Base-by-base conservation (phyloP, 2,329 filamentous ascomycete species). In the Leptographium galeiforme region DNA sequence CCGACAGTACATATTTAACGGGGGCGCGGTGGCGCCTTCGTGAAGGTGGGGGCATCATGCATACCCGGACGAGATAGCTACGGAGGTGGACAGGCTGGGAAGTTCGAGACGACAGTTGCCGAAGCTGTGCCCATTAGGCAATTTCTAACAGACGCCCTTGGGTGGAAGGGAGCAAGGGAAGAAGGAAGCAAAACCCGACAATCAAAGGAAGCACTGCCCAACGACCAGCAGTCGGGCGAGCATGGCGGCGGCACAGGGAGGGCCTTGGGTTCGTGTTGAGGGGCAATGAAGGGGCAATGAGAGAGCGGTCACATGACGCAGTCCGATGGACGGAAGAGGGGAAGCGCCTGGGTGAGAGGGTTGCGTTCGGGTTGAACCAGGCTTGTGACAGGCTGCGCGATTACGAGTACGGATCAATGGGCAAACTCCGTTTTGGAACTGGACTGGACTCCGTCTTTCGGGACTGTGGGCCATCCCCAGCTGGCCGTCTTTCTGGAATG, bases 1-100 rank as follows among this genome's bases (percentile, higher is more conserved):
- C 63, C 70, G 73, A 57, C 74, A 78, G 59, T 81, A 79, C 62
- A 67, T 80, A 19, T 70, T 74, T 57, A 49, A 53, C 18, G 40
- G 40, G 12, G 38, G 33, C 16, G 16, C 25, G 36, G 33, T 43
- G 45, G 25, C 38, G 30, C 25, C 40, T 19, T 45, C 32, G 8
- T 51, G 50, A 45, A 38, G 16, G 30, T 13, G 39, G 38, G 14
- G 49, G n/a, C 39, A 10, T 25, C 25, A 32, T 48, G 45, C 45
- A 6, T 36, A 48, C 16, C 30, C 32, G 12, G 39, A n/a, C 39
- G 34, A 36, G 34, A 32, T 6, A 16, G 43, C 25, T 25, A 32
- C 19, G 12, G 25, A 32, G 19, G 30, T 45, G 43, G 43, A 45
- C 43, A 45, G 13, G 43, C 43, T 45, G 43, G 43, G 43, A 45